Percentiles rank a stretch among this genome's conserved stretches.
phyloP scores from a whole-genome alignment of 83 land plant genomes.

The Larix sibirica region DNA sequence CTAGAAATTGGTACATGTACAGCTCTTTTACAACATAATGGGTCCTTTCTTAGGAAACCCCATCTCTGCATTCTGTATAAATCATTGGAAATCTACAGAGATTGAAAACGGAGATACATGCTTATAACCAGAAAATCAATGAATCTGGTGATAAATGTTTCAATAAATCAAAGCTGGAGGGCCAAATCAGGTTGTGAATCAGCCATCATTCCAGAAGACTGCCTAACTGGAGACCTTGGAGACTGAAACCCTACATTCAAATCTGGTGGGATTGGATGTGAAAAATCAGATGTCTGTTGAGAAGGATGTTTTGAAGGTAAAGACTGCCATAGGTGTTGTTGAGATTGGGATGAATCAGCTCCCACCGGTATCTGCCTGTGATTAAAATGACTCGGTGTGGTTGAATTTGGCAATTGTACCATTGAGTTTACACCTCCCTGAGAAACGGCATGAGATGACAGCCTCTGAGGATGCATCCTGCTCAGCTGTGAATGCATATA shows the following conservation, averaged over 20 bases:
- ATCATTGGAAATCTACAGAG: constrained; percentile 7
- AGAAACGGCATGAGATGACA: neutral
- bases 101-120: neutral
- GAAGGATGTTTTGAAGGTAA: constrained; percentile 8
- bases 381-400: neutral
- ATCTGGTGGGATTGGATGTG: constrained; percentile 55
- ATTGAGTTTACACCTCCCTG: neutral
- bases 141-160: constrained; percentile 10
- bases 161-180: constrained; percentile 30
- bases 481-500: constrained; percentile 5
- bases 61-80: neutral
- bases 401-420: constrained; percentile 13
- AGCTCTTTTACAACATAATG: constrained; percentile 19
- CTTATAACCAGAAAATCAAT: constrained; percentile 15
- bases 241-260: constrained; percentile 72
- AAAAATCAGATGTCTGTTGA: constrained; percentile 15
- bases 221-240: constrained; percentile 51
- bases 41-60: constrained; percentile 15
- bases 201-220: constrained; percentile 33
- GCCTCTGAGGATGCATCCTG: constrained; percentile 10
- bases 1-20: neutral
- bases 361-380: constrained; percentile 7
- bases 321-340: constrained; percentile 18
- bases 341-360: constrained; percentile 2
- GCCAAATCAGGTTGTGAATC: constrained; percentile 70